Percentiles rank a stretch among this genome's conserved stretches.
Evolutionary conservation across 768 basidiomycete species (phyloP).

Genomic region (Tulasnella sp.): DNA sequence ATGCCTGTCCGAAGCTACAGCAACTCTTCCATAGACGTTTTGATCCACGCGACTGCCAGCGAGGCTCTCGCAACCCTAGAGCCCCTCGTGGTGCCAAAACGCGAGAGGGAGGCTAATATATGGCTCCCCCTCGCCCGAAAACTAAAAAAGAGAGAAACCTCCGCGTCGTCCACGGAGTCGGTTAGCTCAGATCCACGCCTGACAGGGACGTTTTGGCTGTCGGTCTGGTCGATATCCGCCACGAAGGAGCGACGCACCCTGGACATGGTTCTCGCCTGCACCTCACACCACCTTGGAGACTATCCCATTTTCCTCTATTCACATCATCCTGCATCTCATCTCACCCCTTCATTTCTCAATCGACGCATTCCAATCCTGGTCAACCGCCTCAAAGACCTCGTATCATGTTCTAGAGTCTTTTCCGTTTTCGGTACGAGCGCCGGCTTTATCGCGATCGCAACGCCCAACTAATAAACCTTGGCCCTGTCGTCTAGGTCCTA

Average conservation of each 20-base stretch:
- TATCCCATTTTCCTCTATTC: constrained; percentile 67
- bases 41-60: constrained; percentile 42
- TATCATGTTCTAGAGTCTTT: constrained; percentile 42
- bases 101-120: constrained; percentile 49
- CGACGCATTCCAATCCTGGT: constrained; percentile 48
- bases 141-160: constrained; percentile 38
- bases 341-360: constrained; percentile 42
- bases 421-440: constrained; percentile 53
- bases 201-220: constrained; percentile 17
- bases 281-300: constrained; percentile 50
- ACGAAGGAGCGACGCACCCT: constrained; percentile 26
- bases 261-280: constrained; percentile 53
- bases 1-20: constrained; percentile 14
- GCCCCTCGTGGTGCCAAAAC: constrained; percentile 37
- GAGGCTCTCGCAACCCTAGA: constrained; percentile 45
- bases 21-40: constrained; percentile 9
- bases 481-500: constrained; percentile 38
- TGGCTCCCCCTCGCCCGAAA: constrained; percentile 53
- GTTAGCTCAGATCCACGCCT: neutral
- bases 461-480: constrained; percentile 15
- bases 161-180: constrained; percentile 19
- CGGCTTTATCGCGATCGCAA: neutral
- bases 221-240: constrained; percentile 14
- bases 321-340: constrained; percentile 37
- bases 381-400: constrained; percentile 39